phyloP scores from a whole-genome alignment of 2,329 filamentous ascomycete species.

The Cephalotrichum gorgonifer region DNA sequence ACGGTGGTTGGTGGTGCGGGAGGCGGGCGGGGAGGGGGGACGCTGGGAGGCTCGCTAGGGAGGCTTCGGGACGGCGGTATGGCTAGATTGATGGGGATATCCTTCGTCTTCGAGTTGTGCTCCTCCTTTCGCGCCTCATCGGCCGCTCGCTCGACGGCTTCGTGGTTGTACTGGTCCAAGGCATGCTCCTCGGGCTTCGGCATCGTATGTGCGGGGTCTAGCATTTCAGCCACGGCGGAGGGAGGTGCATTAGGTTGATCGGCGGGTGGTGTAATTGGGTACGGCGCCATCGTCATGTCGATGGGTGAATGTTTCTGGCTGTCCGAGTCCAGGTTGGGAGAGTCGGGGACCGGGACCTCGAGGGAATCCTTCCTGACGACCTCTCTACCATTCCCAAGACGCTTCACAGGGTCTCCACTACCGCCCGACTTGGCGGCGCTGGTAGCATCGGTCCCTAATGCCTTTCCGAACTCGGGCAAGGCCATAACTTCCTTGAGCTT shows the following conservation, averaged over 20 bases:
- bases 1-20: conserved; percentile 25
- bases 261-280: conserved; percentile 54
- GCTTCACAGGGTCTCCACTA: background rate
- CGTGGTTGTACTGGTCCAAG: conserved; percentile 43
- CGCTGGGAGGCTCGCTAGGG: conserved; percentile 39
- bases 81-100: conserved; percentile 38
- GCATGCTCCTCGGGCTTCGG: conserved; percentile 51
- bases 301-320: conserved; percentile 47
- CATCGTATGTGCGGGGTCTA: conserved; percentile 49
- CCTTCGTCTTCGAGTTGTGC: conserved; percentile 28
- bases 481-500: conserved; percentile 70
- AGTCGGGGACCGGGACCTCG: conserved; percentile 22
- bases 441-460: background rate
- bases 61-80: conserved; percentile 47
- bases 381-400: background rate
- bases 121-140: conserved; percentile 34
- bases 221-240: conserved; percentile 37
- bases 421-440: background rate
- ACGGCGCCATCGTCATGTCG: conserved; percentile 48
- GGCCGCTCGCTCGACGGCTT: conserved; percentile 35
- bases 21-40: conserved; percentile 42
- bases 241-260: conserved; percentile 30
- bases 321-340: conserved; percentile 39
- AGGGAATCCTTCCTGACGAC: background rate
- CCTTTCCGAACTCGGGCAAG: conserved; percentile 13